phyloP scores from a whole-genome alignment of 2,329 filamentous ascomycete species.

The Zymoseptoria ardabiliae region DNA sequence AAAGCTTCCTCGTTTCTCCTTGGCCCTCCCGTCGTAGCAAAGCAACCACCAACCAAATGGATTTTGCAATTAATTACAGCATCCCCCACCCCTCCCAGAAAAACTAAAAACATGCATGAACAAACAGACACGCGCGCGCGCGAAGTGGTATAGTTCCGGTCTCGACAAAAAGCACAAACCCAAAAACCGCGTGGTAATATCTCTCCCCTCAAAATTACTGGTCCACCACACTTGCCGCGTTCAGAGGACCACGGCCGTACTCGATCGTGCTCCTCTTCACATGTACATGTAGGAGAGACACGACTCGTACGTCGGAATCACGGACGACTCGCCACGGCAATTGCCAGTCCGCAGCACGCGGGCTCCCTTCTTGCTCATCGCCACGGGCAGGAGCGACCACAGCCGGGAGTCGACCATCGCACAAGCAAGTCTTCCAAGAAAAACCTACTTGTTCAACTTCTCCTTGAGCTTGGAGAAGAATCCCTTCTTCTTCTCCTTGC shows the following conservation, averaged over 20 bases:
- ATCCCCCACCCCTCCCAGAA: background rate
- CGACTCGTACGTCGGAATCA: too few species aligned
- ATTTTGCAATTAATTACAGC: background rate
- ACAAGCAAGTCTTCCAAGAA: background rate
- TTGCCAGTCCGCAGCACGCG: too few species aligned
- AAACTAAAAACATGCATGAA: background rate
- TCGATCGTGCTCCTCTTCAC: too few species aligned
- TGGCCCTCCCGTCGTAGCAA: background rate
- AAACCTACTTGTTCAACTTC: constrained; percentile 32
- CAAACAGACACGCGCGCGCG: background rate
- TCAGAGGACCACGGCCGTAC: too few species aligned
- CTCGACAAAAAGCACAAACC: background rate
- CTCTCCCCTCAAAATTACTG: background rate
- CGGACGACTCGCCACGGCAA: too few species aligned
- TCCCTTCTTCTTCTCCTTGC: constrained; percentile 43
- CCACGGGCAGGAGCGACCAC: background rate
- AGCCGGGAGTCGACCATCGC: background rate
- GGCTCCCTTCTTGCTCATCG: too few species aligned
- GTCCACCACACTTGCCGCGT: too few species aligned
- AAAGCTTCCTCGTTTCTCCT: background rate
- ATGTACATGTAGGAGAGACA: too few species aligned
- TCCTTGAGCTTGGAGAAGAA: constrained; percentile 45
- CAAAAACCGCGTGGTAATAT: background rate
- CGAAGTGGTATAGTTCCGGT: background rate
- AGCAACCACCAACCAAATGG: background rate